These are phyloP conservation scores for Takakia lepidozioides DNA, from an alignment of 225 moss, liverwort and hornwort genomes.

Conservation along the genomic window DNA sequence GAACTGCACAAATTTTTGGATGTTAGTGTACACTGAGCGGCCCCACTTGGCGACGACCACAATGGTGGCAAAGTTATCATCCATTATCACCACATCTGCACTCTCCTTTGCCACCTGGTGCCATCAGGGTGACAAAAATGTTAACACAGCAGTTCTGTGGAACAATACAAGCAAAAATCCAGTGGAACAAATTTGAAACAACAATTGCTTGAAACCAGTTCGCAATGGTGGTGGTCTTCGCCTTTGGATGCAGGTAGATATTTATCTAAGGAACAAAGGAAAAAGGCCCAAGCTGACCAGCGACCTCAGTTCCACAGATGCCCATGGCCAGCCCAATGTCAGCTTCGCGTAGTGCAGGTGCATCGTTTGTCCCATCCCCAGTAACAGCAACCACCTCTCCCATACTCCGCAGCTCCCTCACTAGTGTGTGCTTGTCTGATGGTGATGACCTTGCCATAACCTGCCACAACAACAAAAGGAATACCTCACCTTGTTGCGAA, in stretches of 20 bases:
- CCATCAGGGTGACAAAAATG: not conserved
- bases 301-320: constrained; percentile 12
- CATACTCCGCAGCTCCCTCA: constrained; percentile 9
- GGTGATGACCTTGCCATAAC: constrained; percentile 19
- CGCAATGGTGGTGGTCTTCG: no score
- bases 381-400: constrained; percentile 19
- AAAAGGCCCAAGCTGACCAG: no score
- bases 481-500: not conserved
- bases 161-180: no score
- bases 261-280: not conserved
- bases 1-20: constrained; percentile 19
- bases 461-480: not conserved
- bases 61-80: constrained; percentile 12
- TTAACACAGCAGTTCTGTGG: not conserved
- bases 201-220: no score
- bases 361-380: constrained; percentile 20
- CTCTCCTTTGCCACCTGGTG: constrained; percentile 18
- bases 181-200: no score
- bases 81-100: constrained; percentile 14
- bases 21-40: constrained; percentile 14
- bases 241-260: no score
- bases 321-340: constrained; percentile 20
- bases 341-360: constrained; percentile 17
- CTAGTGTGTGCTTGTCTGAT: constrained; percentile 12
- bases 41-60: constrained; percentile 14